A percentile compares a stretch with the other conserved stretches of the same genome.
Conservation (phyloP, 169 alveolate genomes). For the Plasmodium malariae region DNA sequence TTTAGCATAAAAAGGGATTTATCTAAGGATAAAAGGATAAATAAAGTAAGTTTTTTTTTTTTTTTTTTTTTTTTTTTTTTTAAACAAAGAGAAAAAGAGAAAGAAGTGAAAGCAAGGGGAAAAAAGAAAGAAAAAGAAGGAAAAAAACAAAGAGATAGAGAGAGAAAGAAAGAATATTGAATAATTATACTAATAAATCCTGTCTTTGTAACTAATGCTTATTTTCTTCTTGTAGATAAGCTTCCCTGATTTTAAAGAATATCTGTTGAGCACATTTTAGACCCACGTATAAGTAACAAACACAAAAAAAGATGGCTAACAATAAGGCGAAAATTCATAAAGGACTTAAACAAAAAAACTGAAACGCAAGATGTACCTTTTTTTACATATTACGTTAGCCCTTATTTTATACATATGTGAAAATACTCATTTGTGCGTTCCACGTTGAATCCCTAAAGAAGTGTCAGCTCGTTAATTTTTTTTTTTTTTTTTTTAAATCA, state of each 20-base stretch:
- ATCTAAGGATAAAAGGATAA: constrained; percentile 34
- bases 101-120: neutral
- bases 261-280: constrained; percentile 67
- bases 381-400: neutral
- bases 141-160: neutral
- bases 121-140: neutral
- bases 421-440: neutral
- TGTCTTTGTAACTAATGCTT: neutral
- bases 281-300: neutral
- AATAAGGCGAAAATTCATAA: neutral
- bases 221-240: constrained; percentile 38
- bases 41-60: constrained; percentile 26
- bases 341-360: neutral
- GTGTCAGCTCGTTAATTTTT: neutral
- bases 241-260: constrained; percentile 58
- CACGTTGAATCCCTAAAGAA: too few species aligned
- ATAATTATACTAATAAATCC: neutral
- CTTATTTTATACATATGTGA: neutral
- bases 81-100: neutral
- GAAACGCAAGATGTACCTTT: neutral
- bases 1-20: constrained; percentile 17
- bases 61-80: too few species aligned
- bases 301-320: neutral
- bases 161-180: neutral
- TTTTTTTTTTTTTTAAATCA: constrained; percentile 12